phyloP scores from a whole-genome alignment of 371 early-diverging fungal genomes.

The Mortierella sp. region DNA sequence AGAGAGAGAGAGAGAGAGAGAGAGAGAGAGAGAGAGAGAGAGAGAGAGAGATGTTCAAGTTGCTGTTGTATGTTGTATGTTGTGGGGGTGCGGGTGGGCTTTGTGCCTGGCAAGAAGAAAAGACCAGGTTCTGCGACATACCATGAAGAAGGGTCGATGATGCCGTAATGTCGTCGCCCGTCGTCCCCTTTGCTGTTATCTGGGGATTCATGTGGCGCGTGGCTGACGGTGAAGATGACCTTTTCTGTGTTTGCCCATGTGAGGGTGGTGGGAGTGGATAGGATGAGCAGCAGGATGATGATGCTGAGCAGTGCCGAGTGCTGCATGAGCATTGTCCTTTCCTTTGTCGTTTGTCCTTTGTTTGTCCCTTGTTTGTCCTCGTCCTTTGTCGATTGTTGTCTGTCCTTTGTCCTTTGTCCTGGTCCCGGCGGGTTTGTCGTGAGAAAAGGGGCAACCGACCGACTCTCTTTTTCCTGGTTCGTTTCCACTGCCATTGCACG shows the following conservation, averaged over 20 bases:
- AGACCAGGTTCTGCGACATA: neutral
- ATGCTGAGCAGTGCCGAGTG: neutral
- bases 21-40: no score
- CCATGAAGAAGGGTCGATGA: constrained; percentile 26
- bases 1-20: no score
- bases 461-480: no score
- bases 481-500: no score
- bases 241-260: constrained; percentile 49
- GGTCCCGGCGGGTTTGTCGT: no score
- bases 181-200: neutral
- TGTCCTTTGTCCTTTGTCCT: no score
- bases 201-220: neutral
- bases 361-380: no score
- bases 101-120: no score
- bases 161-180: neutral
- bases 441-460: no score
- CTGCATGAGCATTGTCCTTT: neutral
- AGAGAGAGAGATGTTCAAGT: neutral
- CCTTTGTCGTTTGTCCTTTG: neutral
- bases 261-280: neutral
- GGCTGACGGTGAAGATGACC: constrained; percentile 40
- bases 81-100: no score
- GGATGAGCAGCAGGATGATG: neutral
- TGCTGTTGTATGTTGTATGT: neutral
- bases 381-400: no score